Conservation (phyloP, 306 rosid genomes). For the Carpinus viminea region DNA sequence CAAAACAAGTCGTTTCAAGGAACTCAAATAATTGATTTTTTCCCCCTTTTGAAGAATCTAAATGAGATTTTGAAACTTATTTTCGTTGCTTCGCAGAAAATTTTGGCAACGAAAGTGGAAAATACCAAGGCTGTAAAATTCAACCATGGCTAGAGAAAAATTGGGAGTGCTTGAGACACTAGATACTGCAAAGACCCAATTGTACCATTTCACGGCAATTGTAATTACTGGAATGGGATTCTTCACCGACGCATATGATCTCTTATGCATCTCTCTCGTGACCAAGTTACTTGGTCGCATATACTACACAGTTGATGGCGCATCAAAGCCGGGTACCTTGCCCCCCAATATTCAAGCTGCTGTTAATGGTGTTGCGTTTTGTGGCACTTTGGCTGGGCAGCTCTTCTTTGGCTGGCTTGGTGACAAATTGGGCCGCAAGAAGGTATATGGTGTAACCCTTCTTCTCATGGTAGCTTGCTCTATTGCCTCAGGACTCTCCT, state of each 20-base stretch:
- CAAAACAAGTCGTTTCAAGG: not conserved
- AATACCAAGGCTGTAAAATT: not conserved
- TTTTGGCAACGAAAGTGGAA: not conserved
- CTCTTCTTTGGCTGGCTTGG: slow-evolving; percentile 39
- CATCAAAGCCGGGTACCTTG: slow-evolving; percentile 8
- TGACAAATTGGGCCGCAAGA: slow-evolving; percentile 27
- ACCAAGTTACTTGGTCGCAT: slow-evolving; percentile 26
- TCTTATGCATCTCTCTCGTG: slow-evolving; percentile 23
- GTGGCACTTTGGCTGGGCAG: slow-evolving; percentile 29
- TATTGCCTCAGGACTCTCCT: slow-evolving; percentile 28
- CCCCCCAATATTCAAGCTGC: slow-evolving; percentile 17
- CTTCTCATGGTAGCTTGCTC: slow-evolving; percentile 26
- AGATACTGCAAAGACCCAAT: slow-evolving; percentile 19
- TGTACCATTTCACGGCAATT: slow-evolving; percentile 36
- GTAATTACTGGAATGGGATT: slow-evolving; percentile 35
- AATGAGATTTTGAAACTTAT: not conserved
- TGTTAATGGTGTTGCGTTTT: slow-evolving; percentile 21
- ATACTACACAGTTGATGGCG: slow-evolving; percentile 32
- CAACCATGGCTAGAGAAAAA: slow-evolving; percentile 3
- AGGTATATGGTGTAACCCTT: slow-evolving; percentile 27
- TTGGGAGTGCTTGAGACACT: slow-evolving; percentile 17
- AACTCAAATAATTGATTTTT: not conserved
- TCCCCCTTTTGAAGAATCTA: not conserved
- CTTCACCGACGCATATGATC: slow-evolving; percentile 33
- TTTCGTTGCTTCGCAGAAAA: not conserved